Evolutionary conservation across 2,329 filamentous ascomycete genomes (phyloP), one percentile per base, ranked within the genome.

Genomic region (Pseudogymnoascus sp.): DNA sequence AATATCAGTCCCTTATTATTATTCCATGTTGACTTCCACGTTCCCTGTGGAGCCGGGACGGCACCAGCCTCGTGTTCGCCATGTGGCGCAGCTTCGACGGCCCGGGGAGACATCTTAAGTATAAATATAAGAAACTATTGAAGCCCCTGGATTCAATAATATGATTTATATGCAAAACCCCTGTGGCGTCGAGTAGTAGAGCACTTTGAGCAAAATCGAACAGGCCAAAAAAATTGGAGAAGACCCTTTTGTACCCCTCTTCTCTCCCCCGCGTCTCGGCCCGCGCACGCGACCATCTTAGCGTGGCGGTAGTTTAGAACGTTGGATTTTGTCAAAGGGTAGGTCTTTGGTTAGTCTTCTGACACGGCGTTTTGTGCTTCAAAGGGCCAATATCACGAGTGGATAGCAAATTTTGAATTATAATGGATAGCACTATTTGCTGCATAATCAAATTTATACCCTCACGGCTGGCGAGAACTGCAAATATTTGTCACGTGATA

Each of bases 1-100:
- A 91, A 77, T 14, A 88, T 75, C 30, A 91, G 81, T 1, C 90
- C 89, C 66, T 87, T 87, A 69, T 94, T 91, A 60, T 78, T 76
- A 6, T 74, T 65, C 87, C 87, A 91, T 65, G 82, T 75, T 61
- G 9, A 67, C 66, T 37, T 61, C 25, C 59, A 66, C 5, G 20
- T 11, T 25, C 41, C 32, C 14, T 14, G 59, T 57, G 28, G 16
- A 5, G 37, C 41, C 12, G 30, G 39, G 28, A 11, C 25, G n/a
- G 59, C 9, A 5, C 12, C 47, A 54, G 28, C 9, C n/a, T 54
- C 47, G 5, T 32, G n/a, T 7, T n/a, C 47, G 28, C 47, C 47
- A 18, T 50, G 25, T 7, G 43, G 8, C n/a, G 25, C 43, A 32
- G 30, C 28, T 12, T 54, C 28, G 47, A 9, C 9, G 11, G 25